Base-by-base conservation (phyloP, 225 moss, liverwort and hornwort species). In the Polytrichum commune region DNA sequence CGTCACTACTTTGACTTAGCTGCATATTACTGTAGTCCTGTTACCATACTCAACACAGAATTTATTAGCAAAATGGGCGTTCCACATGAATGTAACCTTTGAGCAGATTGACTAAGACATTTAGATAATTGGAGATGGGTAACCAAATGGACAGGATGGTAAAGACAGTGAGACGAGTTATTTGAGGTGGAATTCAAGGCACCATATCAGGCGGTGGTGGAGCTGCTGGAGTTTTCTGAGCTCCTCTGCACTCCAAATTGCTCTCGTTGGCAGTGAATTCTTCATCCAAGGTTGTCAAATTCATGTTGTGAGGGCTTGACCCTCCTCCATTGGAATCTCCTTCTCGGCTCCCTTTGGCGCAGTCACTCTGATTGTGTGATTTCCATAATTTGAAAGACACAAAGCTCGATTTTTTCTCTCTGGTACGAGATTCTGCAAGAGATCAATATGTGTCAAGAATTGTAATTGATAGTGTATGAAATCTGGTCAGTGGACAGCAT, bases 361-460 rank as follows among this genome's bases (percentile, higher is more conserved):
- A 62, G 67, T 83, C 83, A 38, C 62, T 78, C 67, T 83, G 80
- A 63, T 77, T 86, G 27, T 75, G 80, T 58, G 79, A 79, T 63
- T 83, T 86, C 86, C 86, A 86, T 26, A 86, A 35, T 68, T 86
- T 86, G 29, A 81, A 86, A 56, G 86, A 86, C 7, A 86, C 66
- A 19, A 86, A 86, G 70, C 80, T 86, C 1, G 80, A 68, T 18
- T 68, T 83, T 66, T 80, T 86, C 71, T 83, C 78, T 69, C 74
- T 80, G 28, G 71, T 27, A 38, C 60, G 71, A 65, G 68, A 73
- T 32, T 74, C 86, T 86, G 32, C 66, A 6, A n/a, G 24, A 13
- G 16, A 38, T 32, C 35, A 25, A 66, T 33, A 22, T 20, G 9
- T 24, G 22, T 58, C 20, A 58, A 46, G 0, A 46, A 46, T 16